Evolutionary conservation across 441 rosid species (phyloP), one percentile per base, ranked within the genome.

Genomic region (Manihot esculenta): DNA sequence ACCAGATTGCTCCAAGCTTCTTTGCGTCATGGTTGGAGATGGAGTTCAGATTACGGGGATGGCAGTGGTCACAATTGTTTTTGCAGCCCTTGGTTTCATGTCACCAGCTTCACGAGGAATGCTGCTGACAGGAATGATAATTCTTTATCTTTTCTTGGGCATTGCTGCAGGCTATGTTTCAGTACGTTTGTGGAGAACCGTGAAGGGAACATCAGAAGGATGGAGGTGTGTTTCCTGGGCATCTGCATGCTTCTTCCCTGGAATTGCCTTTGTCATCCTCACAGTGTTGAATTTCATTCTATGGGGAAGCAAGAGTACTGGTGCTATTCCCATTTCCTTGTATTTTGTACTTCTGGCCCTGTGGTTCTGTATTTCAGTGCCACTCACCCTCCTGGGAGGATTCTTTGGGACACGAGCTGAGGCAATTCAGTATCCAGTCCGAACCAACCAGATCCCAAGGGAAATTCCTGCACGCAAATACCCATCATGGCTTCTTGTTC

Each of bases 341-440:
- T 94, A 85, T 74, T 87, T 90, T 71, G 69, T 82, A 56, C 92
- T 94, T 27, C 57, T 94, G 57, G 66, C 89, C 44, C 96, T 94
- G 66, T 94, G 99, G 99, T 92, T 94, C 85, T 92, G 98, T 84
- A 87, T 94, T 74, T 94, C 98, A 0, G 97, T 94, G 75, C 99
- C 99, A 0, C 98, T 94, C 61, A 94, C 99, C 44, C 84, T 94
- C 20, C 47, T 89, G 62, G 99, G 98, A 74, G 99, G 99, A 70
- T 92, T 83, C 80, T 68, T 95, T 17, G 99, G 95, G 24, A 86
- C 98, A 4, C 74, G 80, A 58, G 93, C 98, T 17, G 91, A 87
- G 77, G 86, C 80, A 62, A 89, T 95, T 69, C 76, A 83, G 42
- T 95, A 81, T 49, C 99, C 99, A 30, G 93, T 91, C 15, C 77